These are phyloP conservation scores for Rugiboletus extremiorientalis DNA, from an alignment of 1,284 basidiomycete species.

Conservation along the genomic window DNA sequence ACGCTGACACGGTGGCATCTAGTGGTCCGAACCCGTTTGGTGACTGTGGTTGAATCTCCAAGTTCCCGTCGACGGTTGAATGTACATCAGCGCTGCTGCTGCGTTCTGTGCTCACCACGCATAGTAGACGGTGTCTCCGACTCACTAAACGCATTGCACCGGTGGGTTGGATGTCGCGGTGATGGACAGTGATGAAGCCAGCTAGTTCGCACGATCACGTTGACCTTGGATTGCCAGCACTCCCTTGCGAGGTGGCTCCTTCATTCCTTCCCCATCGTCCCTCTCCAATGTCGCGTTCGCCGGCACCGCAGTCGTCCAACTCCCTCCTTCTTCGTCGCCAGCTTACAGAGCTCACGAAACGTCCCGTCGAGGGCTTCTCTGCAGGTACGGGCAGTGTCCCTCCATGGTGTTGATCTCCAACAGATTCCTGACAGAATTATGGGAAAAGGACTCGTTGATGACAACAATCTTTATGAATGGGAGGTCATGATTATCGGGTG, in stretches of 20 bases:
- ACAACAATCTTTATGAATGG: slow-evolving; percentile 93
- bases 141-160: no score
- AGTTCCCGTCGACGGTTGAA: not conserved
- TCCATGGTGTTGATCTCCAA: slow-evolving; percentile 26
- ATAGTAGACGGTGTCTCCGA: no score
- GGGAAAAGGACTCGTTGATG: slow-evolving; percentile 81
- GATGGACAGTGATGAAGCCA: no score
- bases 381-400: slow-evolving; percentile 58
- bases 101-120: not conserved
- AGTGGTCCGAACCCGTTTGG: not conserved
- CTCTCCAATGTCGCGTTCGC: slow-evolving; percentile 48
- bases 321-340: slow-evolving; percentile 79
- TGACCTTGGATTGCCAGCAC: not conserved
- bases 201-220: slow-evolving; percentile 24
- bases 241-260: not conserved
- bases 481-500: slow-evolving; percentile 92
- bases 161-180: no score
- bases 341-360: slow-evolving; percentile 84
- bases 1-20: not conserved
- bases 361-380: slow-evolving; percentile 91
- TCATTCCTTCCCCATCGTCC: not conserved
- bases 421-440: slow-evolving; percentile 32
- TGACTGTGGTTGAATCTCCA: not conserved
- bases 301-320: slow-evolving; percentile 49
- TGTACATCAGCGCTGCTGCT: not conserved